Base-by-base conservation (phyloP, 768 basidiomycete genomes). In the Boletus subcaerulescens region DNA sequence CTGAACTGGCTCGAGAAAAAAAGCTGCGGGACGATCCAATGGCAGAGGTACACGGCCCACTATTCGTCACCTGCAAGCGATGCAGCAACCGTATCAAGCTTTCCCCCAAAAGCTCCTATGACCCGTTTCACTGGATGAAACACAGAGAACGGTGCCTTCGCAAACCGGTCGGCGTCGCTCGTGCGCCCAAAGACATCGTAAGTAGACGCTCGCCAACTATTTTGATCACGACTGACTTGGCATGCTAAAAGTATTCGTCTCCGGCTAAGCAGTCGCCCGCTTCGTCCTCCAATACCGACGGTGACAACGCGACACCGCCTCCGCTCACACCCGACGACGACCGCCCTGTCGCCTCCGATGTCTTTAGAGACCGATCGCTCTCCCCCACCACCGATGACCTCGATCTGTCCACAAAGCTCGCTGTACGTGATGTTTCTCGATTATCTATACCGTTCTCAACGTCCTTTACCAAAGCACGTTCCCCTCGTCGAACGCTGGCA, bases 121-220 rank as follows among this genome's bases (percentile, higher is more conserved):
- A 89, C 61, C 76, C 77, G 31, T 80, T 79, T 61, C 86, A 89
- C 67, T 89, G 87, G 87, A 65, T 71, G 43, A 84, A 80, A 59
- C 87, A 89, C 62, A 76, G 81, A 32, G 74, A 74, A 39, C 76
- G 85, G 31, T 89, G 87, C 65, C 65, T 81, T 50, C 82, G 78
- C 69, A 79, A 76, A 55, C 57, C 69, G 3, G 63, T 70, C n/a
- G 64, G 59, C 11, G 50, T 59, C 3, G 45, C 56, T 5, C 66
- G 61, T 33, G 46, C 59, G 4, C 48, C 56, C 45, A 72, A 65
- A 52, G 66, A 60, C 55, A 56, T 60, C 38, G 69, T 68, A 31
- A 58, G 68, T 51, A 13, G 26, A 20, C 41, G 24, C 43, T 47
- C 36, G 24, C 35, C 10, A 15, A 17, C 31, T 20, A 3, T 6